Conservation (phyloP, 495 filamentous ascomycete genomes). For the Antarctomyces pellizariae region DNA sequence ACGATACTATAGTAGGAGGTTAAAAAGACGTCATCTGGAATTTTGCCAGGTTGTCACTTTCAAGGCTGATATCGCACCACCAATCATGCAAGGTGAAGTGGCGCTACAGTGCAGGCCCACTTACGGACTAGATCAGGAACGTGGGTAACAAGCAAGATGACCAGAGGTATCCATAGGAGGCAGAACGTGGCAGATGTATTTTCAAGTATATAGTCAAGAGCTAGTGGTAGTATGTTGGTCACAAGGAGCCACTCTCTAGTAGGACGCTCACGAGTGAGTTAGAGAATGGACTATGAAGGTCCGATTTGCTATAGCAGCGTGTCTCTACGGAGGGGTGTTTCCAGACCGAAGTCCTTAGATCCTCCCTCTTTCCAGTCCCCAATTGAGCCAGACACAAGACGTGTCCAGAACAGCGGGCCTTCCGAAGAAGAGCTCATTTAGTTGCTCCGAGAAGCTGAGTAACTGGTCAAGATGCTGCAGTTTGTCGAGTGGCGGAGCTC, state of each 20-base stretch:
- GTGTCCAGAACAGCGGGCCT: constrained; percentile 21
- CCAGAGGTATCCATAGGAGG: too few relatives aligned
- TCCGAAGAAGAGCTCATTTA: constrained; percentile 21
- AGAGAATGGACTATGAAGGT: constrained; percentile 32
- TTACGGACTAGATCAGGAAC: too few relatives aligned
- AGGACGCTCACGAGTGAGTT: constrained; percentile 14
- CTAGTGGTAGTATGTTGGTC: constrained; percentile 25
- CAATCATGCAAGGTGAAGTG: too few relatives aligned
- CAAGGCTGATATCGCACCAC: too few relatives aligned
- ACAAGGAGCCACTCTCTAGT: constrained; percentile 28
- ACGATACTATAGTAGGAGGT: too few relatives aligned
- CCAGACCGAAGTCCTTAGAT: constrained; percentile 12
- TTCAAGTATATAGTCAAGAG: constrained; percentile 1
- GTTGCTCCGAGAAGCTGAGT: constrained; percentile 18
- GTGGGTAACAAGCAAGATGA: too few relatives aligned
- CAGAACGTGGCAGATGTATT: background rate
- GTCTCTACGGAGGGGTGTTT: constrained; percentile 9
- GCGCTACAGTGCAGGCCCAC: too few relatives aligned
- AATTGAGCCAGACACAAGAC: constrained; percentile 24
- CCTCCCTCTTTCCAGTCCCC: constrained; percentile 23
- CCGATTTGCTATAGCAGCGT: constrained; percentile 23
- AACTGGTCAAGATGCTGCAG: constrained; percentile 18
- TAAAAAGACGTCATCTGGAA: too few relatives aligned
- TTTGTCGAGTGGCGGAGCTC: too few relatives aligned
- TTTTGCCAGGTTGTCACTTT: too few relatives aligned